Evolutionary conservation across 2,329 filamentous ascomycete species (phyloP).

Genomic region (Basipetospora chlamydospora): DNA sequence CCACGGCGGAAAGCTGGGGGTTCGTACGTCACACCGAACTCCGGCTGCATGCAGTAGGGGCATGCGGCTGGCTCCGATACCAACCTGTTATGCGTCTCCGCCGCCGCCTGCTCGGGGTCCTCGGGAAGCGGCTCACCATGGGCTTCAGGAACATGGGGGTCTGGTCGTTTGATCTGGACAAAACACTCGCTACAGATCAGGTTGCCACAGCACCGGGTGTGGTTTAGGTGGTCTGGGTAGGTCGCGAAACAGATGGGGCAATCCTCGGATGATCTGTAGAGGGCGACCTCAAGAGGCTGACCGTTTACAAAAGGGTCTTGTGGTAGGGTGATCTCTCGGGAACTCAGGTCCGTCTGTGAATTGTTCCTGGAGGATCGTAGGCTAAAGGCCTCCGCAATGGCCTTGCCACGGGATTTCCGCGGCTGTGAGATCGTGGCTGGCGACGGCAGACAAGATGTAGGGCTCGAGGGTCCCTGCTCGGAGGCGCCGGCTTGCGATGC

Average conservation of each 20-base stretch:
- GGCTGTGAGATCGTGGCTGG: slow-evolving; percentile 21
- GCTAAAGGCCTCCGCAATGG: slow-evolving; percentile 66
- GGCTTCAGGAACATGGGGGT: slow-evolving; percentile 80
- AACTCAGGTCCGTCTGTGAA: slow-evolving; percentile 55
- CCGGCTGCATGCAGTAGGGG: slow-evolving; percentile 86
- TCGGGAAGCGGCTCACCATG: slow-evolving; percentile 30
- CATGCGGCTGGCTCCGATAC: slow-evolving; percentile 86
- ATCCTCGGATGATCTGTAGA: slow-evolving; percentile 83
- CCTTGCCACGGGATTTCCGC: slow-evolving; percentile 67
- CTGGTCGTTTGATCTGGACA: slow-evolving; percentile 90
- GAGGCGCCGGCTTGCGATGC: slow-evolving; percentile 31
- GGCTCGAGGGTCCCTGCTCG: slow-evolving; percentile 66
- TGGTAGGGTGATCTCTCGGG: slow-evolving; percentile 66
- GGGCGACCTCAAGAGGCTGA: slow-evolving; percentile 79
- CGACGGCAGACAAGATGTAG: slow-evolving; percentile 37
- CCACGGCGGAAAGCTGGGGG: slow-evolving; percentile 80
- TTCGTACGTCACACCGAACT: slow-evolving; percentile 93
- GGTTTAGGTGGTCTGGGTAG: slow-evolving; percentile 89
- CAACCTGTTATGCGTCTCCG: slow-evolving; percentile 34
- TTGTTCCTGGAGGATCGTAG: slow-evolving; percentile 48
- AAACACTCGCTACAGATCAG: slow-evolving; percentile 97
- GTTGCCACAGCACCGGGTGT: slow-evolving; percentile 89
- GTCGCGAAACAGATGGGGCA: slow-evolving; percentile 96
- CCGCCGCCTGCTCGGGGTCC: slow-evolving; percentile 15
- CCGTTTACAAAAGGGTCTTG: slow-evolving; percentile 83